Percentiles rank a stretch among this genome's conserved stretches.
These are phyloP conservation scores for Wickerhamomyces sp. DNA, from an alignment of 1,139 yeast genomes.

Conservation along the genomic window DNA sequence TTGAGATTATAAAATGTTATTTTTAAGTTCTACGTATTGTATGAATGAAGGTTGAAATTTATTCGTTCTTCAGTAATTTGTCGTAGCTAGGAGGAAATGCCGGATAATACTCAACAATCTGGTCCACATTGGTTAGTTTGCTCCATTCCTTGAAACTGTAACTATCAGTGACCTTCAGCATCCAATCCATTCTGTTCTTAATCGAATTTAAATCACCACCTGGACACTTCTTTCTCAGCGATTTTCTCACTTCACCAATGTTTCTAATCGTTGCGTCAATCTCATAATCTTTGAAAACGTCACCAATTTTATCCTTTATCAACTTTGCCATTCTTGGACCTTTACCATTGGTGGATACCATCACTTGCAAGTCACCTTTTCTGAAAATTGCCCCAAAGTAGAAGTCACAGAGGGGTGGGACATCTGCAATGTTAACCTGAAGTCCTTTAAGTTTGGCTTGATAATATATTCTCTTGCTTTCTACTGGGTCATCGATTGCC, in stretches of 20 bases:
- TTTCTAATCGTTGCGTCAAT: conserved; percentile 59
- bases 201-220: conserved; percentile 50
- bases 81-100: conserved; percentile 23
- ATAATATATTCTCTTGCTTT: conserved; percentile 50
- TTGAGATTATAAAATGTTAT: no score
- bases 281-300: conserved; percentile 27
- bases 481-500: conserved; percentile 67
- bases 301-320: conserved; percentile 46
- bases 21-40: no score
- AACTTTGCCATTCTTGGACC: conserved; percentile 72
- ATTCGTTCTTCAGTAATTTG: conserved; percentile 1
- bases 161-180: conserved; percentile 58
- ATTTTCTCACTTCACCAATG: conserved; percentile 52
- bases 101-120: conserved; percentile 27
- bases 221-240: conserved; percentile 41
- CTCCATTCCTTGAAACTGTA: conserved; percentile 61
- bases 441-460: conserved; percentile 49
- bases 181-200: conserved; percentile 68
- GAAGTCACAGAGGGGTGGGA: conserved; percentile 78
- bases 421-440: conserved; percentile 82
- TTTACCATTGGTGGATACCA: conserved; percentile 81
- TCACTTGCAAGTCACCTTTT: conserved; percentile 71
- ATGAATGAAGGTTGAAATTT: no score
- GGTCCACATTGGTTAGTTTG: conserved; percentile 27
- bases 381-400: conserved; percentile 80